Percentiles rank a stretch among this genome's conserved stretches.
Conservation (phyloP, 148 eudicot species). For the Pharnaceum exiguum region DNA sequence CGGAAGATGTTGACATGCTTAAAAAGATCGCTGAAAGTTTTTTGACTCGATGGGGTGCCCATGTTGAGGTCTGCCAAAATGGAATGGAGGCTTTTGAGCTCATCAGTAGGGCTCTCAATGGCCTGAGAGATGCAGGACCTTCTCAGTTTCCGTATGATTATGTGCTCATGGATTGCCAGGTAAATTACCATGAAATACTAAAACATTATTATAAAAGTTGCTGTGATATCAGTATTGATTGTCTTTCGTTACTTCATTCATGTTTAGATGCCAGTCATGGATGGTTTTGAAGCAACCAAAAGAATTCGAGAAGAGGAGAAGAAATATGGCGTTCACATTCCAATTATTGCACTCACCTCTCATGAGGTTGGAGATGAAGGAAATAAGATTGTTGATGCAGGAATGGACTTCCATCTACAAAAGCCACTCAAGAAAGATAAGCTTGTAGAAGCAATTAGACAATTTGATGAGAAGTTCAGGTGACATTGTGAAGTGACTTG, state of each 20-base stretch:
- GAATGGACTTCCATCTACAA: conserved; percentile 38
- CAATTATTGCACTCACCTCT: conserved; percentile 52
- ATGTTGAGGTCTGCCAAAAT: conserved; percentile 25
- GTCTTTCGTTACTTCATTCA: background rate
- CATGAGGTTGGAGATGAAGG: conserved; percentile 32
- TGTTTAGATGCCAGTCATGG: conserved; percentile 61
- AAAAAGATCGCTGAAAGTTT: conserved; percentile 17
- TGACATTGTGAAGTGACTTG: too few relatives aligned
- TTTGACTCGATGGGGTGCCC: conserved; percentile 31
- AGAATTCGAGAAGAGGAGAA: conserved; percentile 40
- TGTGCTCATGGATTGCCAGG: conserved; percentile 77
- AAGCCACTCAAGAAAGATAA: conserved; percentile 41
- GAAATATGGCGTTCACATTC: conserved; percentile 37
- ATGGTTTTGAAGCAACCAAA: conserved; percentile 51
- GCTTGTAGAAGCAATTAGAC: conserved; percentile 30
- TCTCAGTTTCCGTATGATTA: conserved; percentile 41
- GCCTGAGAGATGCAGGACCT: conserved; percentile 14
- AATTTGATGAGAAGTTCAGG: conserved; percentile 3
- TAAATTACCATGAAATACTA: too few relatives aligned
- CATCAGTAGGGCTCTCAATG: conserved; percentile 30
- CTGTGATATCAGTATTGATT: background rate
- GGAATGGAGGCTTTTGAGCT: conserved; percentile 46
- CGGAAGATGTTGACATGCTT: conserved; percentile 30
- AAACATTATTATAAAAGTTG: background rate
- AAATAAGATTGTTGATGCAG: conserved; percentile 29